phyloP scores from a whole-genome alignment of 257 asterid species.

The Capsicum chinense region DNA sequence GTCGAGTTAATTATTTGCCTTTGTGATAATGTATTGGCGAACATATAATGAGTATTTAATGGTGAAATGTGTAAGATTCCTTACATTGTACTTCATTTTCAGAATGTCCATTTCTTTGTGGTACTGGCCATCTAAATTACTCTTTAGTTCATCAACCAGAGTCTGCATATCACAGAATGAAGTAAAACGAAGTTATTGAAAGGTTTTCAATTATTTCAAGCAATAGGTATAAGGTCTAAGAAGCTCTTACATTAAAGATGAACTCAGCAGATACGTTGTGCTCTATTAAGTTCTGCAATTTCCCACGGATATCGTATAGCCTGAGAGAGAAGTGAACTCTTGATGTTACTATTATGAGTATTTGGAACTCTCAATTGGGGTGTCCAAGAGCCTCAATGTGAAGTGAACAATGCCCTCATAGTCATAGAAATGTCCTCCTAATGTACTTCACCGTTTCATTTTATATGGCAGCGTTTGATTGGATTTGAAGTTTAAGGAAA shows the following conservation, averaged over 20 bases:
- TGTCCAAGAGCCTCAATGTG: not conserved
- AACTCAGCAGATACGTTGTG: constrained; percentile 77
- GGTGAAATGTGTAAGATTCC: not conserved
- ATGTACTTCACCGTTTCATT: not conserved
- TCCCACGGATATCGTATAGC: constrained; percentile 74
- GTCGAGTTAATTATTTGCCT: not conserved
- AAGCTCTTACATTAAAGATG: constrained; percentile 64
- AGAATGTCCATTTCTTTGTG: constrained; percentile 56
- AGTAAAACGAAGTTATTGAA: constrained; percentile 30
- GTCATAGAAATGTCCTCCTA: not conserved
- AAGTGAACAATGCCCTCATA: not conserved
- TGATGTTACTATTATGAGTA: constrained; percentile 10
- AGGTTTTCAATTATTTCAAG: constrained; percentile 22
- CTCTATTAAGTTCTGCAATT: constrained; percentile 80
- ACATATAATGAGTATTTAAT: not conserved
- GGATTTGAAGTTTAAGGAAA: not conserved
- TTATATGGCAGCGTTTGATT: not conserved
- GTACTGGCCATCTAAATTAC: constrained; percentile 56
- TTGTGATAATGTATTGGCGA: not conserved
- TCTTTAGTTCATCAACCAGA: constrained; percentile 66
- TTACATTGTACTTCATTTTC: constrained; percentile 66
- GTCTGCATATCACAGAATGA: constrained; percentile 46
- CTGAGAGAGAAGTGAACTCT: constrained; percentile 40
- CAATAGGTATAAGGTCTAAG: constrained; percentile 16
- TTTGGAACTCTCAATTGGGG: not conserved